Evolutionary conservation across 2,329 filamentous ascomycete genomes (phyloP), one percentile per base, ranked within the genome.

Genomic region (Sarocladium strictum): DNA sequence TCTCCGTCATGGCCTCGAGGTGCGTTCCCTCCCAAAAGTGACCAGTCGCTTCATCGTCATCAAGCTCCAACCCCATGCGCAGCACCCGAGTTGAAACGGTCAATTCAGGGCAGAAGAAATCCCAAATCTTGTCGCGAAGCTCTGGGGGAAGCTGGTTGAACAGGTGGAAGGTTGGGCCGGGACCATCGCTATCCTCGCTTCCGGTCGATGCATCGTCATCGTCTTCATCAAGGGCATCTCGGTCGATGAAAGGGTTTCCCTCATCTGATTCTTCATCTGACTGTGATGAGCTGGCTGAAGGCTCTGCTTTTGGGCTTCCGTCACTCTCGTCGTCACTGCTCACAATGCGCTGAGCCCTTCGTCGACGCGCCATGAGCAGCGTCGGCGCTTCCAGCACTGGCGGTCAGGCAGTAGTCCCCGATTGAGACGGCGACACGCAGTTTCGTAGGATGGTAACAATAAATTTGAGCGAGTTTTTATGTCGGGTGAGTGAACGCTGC

Each of bases 71-170:
- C 12, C 38, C 26, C 7, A 56, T 3, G 10, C 32, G 45, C 24
- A 64, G 54, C 0, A 65, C 56, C 23, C 66, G 67, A 3, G 17
- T 11, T 6, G 63, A 58, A 14, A 41, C 33, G 11, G 21, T 47
- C 26, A 69, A 56, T 32, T 68, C 65, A 0, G 64, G 62, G 35
- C 69, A 70, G 54, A 66, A 68, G 17, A 60, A 51, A 35, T 64
- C 58, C 69, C 69, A 72, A 52, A 72, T 58, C 21, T 58, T 64
- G 21, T 61, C 54, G 51, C 69, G 65, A 15, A 72, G 58, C 56
- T 72, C 69, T 11, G 63, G 61, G 1, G 69, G 69, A 1, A 72
- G 63, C 23, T 58, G 52, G 32, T 57, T 54, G 54, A 68, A 71
- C 47, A 56, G 17, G 51, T 60, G 35, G 59, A 71, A 66, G 2